Evolutionary conservation across 2,329 filamentous ascomycete genomes (phyloP), one percentile per base, ranked within the genome.

Genomic region (Talaromyces funiculosus): DNA sequence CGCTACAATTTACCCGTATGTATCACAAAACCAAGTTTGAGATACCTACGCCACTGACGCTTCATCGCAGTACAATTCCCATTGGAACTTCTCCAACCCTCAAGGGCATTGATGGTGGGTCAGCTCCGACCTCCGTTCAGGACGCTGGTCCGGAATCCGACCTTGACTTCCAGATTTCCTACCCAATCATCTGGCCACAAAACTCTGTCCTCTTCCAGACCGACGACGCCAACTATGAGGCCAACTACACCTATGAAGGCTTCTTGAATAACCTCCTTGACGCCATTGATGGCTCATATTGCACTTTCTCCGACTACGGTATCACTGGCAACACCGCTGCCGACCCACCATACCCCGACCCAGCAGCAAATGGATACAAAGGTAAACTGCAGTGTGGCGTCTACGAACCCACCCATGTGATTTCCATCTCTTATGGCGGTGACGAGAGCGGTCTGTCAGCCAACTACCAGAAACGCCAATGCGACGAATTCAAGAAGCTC

Each of bases 351-450:
- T 80, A 80, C 64, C 78, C 77, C 0, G 68, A 80, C 61, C 69
- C 72, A 1, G 64, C 67, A 16, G 33, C 68, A 0, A 72, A 69
- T 10, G 77, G 76, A 16, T 80, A 78, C 69, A 75, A 78, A 53
- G 74, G 75, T 9, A 64, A 69, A 3, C 66, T 75, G 20, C 73
- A 77, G 54, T 81, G 78, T 64, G 78, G 77, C 18, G 75, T 77
- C 38, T 78, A 66, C 66, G 37, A 79, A 65, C 80, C 82, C 2
- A 82, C 83, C 7, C 82, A 84, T 63, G 82, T 85, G 9, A 78
- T 84, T 62, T 80, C 77, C 38, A 82, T 86, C 64, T 82, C 80
- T 3, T 84, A 85, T 67, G 82, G 82, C 49, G 80, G 79, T 40
- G 77, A 80, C 51, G 83, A 86, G 69, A 71, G 72, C 7, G 79